Evolutionary conservation across 768 basidiomycete species (phyloP), one percentile per base, ranked within the genome.

Genomic region (Mycena amicta): DNA sequence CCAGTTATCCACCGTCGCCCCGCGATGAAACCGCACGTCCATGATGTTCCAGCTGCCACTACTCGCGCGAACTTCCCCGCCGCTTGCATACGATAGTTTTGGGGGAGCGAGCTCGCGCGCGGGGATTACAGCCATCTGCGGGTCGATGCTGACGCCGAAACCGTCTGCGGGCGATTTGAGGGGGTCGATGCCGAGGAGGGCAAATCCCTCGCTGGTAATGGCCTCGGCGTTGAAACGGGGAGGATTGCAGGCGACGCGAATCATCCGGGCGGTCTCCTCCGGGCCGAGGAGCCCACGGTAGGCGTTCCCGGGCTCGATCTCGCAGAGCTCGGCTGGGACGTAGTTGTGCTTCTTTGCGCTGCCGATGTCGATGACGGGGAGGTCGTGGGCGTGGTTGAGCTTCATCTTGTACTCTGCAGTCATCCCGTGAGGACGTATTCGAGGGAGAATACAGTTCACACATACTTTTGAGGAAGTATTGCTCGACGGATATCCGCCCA

Each of bases 41-140:
- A 87, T 68, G 52, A 92, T 86, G 60, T 93, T 93, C 92, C 92
- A 93, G 37, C 83, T 81, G 0, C 86, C 92, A 29, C 87, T 82
- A 31, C 6, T 28, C 27, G 26, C 47, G 25, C 66, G 72, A 5
- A 84, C 80, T 15, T 72, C 77, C 2, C 75, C 67, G 23, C 65
- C 70, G 2, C 83, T 85, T 3, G 71, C 74, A 66, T 93, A 93
- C 2, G 74, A 74, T 50, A 93, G 65, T 1, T 61, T 58, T 0
- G 92, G 92, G 0, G 87, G 72, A 0, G 73, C 74, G 1, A 94
- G 81, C 57, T 89, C 80, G 16, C 92, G 83, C 2, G 71, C 86
- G 2, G 90, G 90, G 3, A 91, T 69, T 5, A 80, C 76, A 0
- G 83, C 69, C 89, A 93, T 89, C 50, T 86, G 67, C 1, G 60